Base-by-base conservation (phyloP, 345 rosid species). In the Clausena lansium region DNA sequence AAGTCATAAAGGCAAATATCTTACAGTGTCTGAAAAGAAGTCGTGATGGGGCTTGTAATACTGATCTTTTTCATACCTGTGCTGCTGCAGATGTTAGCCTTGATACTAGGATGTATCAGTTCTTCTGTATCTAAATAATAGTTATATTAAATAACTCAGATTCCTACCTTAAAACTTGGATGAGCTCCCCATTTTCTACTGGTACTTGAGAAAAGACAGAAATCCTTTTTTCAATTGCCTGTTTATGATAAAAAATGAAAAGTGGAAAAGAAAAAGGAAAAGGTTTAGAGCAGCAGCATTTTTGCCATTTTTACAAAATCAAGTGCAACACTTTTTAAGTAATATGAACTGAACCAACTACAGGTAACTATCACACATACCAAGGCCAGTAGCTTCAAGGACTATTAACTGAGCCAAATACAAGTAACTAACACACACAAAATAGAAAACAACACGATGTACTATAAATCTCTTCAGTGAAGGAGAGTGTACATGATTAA, bases 21-120 rank as follows among this genome's bases (percentile, higher is more conserved):
- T 93, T 84, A 95, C 99, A 32, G 96, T 81, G 77, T 95, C 98
- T 62, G 95, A 85, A 75, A 95, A 95, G 84, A 93, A 93, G 84
- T 95, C 99, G 59, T 92, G 98, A 80, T 95, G 99, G 32, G 98
- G 97, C 91, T 35, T 93, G 92, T 95, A 95, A 83, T 82, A 93
- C 92, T 93, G 94, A 75, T 82, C 60, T 66, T 88, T 92, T 78
- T 92, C 98, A 58, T 95, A 95, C 92, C 99, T 95, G 98, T 87
- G 84, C 96, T 90, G 90, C 92, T 79, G 78, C 83, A 91, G 84
- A 90, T 88, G 91, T 88, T 87, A 91, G 88, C 86, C 81, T 87
- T 84, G 85, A 52, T 88, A 79, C 74, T 58, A 75, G 75, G 79
- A 63, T 70, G 77, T 82, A 91, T 79, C 83, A 84, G 74, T 67